Conservation (phyloP, 2,329 filamentous ascomycete genomes). For the Hypoxylon sp. region DNA sequence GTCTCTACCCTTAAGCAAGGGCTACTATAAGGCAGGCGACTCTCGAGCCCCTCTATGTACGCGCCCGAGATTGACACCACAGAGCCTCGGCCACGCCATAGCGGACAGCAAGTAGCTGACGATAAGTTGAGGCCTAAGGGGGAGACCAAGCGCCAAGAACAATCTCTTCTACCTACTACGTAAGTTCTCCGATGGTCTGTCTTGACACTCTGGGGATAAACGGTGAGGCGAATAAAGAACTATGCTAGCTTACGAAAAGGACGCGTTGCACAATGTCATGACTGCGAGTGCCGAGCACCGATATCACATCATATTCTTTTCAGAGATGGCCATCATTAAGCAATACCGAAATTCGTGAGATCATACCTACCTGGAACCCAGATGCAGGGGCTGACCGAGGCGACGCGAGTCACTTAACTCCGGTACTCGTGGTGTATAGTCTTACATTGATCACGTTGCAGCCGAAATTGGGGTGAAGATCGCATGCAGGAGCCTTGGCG, state of each 20-base stretch:
- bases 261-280: background rate
- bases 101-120: background rate
- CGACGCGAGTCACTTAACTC: conserved; percentile 14
- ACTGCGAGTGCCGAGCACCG: background rate
- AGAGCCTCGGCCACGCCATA: conserved; percentile 8
- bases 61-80: conserved; percentile 7
- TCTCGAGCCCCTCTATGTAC: conserved; percentile 1
- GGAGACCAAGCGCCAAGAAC: background rate
- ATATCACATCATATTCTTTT: background rate
- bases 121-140: background rate
- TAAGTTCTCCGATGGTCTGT: too few species aligned
- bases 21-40: background rate
- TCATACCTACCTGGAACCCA: conserved; percentile 15
- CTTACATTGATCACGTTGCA: conserved; percentile 15
- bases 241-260: background rate
- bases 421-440: conserved; percentile 2
- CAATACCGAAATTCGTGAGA: conserved; percentile 16
- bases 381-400: conserved; percentile 7
- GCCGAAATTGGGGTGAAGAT: conserved; percentile 17
- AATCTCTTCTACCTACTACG: background rate
- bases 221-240: background rate
- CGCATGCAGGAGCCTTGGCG: conserved; percentile 11
- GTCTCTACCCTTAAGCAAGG: background rate
- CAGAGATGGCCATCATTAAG: background rate
- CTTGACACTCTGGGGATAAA: background rate